phyloP scores from a whole-genome alignment of 1,284 basidiomycete species.

The Lentinus polychrous region DNA sequence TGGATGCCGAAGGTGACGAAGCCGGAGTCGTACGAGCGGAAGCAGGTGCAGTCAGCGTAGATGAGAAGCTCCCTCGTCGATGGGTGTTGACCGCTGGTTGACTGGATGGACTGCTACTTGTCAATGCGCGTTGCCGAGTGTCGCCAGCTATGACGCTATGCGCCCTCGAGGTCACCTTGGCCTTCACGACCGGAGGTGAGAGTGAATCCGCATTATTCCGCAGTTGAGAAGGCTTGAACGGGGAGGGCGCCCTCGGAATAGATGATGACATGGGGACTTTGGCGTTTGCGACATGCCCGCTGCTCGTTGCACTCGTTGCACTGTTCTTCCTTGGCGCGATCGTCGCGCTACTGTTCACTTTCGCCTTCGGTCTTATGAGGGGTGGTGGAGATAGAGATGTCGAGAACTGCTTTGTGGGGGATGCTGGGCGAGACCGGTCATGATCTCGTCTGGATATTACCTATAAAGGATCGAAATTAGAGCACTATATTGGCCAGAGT shows the following conservation, averaged over 20 bases:
- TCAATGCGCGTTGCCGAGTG: slow-evolving; percentile 21
- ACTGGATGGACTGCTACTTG: slow-evolving; percentile 10
- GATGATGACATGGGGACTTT: slow-evolving; percentile 15
- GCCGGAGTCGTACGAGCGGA: not conserved
- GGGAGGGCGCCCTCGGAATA: slow-evolving; percentile 33
- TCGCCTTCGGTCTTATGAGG: slow-evolving; percentile 46
- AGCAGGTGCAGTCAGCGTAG: slow-evolving; percentile 7
- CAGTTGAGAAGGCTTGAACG: slow-evolving; percentile 30
- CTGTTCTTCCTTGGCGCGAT: slow-evolving; percentile 35
- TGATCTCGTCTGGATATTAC: slow-evolving; percentile 29
- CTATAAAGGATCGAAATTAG: slow-evolving; percentile 18
- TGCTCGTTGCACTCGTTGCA: slow-evolving; percentile 20
- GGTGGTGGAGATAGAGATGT: slow-evolving; percentile 28
- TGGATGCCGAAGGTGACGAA: slow-evolving; percentile 17
- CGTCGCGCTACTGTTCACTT: slow-evolving; percentile 51
- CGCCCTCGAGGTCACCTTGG: slow-evolving; percentile 42
- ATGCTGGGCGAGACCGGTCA: slow-evolving; percentile 34
- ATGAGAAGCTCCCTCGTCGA: slow-evolving; percentile 22
- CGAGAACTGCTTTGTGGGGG: slow-evolving; percentile 42
- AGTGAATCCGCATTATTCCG: slow-evolving; percentile 17
- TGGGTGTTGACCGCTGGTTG: slow-evolving; percentile 10
- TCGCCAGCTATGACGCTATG: slow-evolving; percentile 17
- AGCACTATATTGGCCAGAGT: slow-evolving; percentile 10
- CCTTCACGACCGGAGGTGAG: slow-evolving; percentile 36
- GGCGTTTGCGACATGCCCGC: slow-evolving; percentile 13